Evolutionary conservation across 805 yeast species (phyloP).

Genomic region (Saccharomycopsis capsularis): DNA sequence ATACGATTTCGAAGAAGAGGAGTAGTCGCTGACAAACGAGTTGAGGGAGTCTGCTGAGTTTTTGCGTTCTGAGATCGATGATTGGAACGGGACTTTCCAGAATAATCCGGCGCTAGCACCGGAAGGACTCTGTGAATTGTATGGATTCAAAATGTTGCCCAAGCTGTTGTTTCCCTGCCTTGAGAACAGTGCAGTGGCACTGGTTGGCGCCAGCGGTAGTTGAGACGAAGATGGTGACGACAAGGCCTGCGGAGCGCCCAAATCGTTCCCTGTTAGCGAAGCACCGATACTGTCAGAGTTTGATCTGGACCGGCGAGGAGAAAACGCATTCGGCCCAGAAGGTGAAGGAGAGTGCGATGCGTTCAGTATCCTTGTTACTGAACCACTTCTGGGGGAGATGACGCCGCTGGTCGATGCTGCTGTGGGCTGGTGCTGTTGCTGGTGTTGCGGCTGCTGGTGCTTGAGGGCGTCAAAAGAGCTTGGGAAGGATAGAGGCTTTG

Average conservation of each 20-base stretch:
- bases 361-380: too few species aligned
- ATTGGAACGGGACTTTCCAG: constrained; percentile 59
- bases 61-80: constrained; percentile 38
- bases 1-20: constrained; percentile 25
- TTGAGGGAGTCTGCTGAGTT: constrained; percentile 45
- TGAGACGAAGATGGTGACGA: too few species aligned
- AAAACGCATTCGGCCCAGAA: background rate
- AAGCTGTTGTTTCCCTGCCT: too few species aligned
- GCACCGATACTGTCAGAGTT: background rate
- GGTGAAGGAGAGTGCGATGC: constrained; percentile 7
- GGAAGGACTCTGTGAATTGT: background rate
- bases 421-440: too few species aligned
- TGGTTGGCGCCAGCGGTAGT: background rate
- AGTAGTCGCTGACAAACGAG: constrained; percentile 38
- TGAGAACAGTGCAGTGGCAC: too few species aligned
- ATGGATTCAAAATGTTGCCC: constrained; percentile 2
- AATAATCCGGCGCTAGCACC: constrained; percentile 34
- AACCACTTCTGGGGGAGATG: background rate
- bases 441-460: too few species aligned
- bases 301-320: constrained; percentile 1
- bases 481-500: background rate
- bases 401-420: background rate
- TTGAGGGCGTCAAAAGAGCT: background rate
- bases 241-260: background rate
- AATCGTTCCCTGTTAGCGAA: background rate